Evolutionary conservation across 805 yeast genomes (phyloP).

Genomic region (Ogataea trehaloabstinens): DNA sequence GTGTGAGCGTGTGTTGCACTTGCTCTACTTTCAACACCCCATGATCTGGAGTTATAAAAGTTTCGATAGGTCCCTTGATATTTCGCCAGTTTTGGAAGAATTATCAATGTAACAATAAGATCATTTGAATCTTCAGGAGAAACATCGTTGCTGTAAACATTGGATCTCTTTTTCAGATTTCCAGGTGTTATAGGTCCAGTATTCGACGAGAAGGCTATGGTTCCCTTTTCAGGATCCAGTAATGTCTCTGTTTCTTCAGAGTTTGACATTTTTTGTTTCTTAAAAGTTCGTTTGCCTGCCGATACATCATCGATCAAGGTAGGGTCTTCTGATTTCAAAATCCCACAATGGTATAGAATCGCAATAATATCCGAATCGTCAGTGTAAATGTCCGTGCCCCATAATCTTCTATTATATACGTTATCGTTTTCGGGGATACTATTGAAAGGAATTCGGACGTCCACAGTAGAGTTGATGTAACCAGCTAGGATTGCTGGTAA

Average conservation of each 20-base stretch:
- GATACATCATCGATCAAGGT: slow-evolving; percentile 8
- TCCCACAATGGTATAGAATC: slow-evolving; percentile 73
- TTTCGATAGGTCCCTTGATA: slow-evolving; percentile 67
- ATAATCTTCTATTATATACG: slow-evolving; percentile 52
- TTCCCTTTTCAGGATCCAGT: slow-evolving; percentile 14
- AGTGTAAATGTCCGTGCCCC: slow-evolving; percentile 94
- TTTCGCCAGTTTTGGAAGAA: slow-evolving; percentile 65
- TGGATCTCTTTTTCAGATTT: slow-evolving; percentile 31
- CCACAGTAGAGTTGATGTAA: slow-evolving; percentile 48
- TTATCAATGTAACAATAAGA: slow-evolving; percentile 52
- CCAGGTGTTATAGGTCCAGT: slow-evolving; percentile 39
- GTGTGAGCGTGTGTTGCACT: slow-evolving; percentile 2
- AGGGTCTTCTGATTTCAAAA: slow-evolving; percentile 42
- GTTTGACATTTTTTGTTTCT: neutral
- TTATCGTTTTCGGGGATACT: slow-evolving; percentile 39
- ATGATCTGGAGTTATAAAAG: slow-evolving; percentile 71
- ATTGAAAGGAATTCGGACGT: slow-evolving; percentile 54
- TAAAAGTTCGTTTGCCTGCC: slow-evolving; percentile 2
- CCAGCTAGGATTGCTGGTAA: slow-evolving; percentile 31
- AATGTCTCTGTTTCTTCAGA: slow-evolving; percentile 8
- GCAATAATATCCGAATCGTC: slow-evolving; percentile 88
- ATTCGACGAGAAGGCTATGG: slow-evolving; percentile 16
- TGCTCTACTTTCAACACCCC: slow-evolving; percentile 42
- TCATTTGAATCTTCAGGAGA: slow-evolving; percentile 39
- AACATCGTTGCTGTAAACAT: slow-evolving; percentile 32